Conservation (phyloP, 179 eudicot genomes). For the Corrigiola litoralis region DNA sequence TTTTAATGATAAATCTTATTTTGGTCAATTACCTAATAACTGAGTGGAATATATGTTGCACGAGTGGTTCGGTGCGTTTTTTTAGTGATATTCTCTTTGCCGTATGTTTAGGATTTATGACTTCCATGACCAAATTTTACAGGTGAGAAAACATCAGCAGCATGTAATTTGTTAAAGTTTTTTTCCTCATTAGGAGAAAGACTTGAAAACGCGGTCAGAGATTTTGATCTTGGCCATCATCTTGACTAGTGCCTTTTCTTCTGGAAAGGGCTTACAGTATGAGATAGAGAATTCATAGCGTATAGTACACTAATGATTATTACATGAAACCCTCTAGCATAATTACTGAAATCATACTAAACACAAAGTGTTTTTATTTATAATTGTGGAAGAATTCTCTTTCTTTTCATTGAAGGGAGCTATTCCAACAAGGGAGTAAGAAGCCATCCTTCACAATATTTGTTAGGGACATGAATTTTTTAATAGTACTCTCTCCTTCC, state of each 20-base stretch:
- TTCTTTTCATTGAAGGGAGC: too few species aligned
- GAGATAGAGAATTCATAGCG: too few species aligned
- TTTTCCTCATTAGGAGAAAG: not conserved
- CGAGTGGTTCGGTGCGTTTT: not conserved
- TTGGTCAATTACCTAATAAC: not conserved
- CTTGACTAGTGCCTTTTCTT: slow-evolving; percentile 5
- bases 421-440: too few species aligned
- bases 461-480: too few species aligned
- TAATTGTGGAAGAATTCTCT: too few species aligned
- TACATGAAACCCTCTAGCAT: not conserved
- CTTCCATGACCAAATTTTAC: too few species aligned
- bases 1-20: too few species aligned
- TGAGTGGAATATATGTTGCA: not conserved
- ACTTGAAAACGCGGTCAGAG: slow-evolving; percentile 5
- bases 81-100: not conserved
- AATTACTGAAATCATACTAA: not conserved
- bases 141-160: not conserved
- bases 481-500: too few species aligned
- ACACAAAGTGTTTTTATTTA: too few species aligned
- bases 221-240: slow-evolving; percentile 2
- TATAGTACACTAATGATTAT: slow-evolving; percentile 14
- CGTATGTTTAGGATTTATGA: slow-evolving; percentile 3
- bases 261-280: not conserved
- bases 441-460: too few species aligned
- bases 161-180: not conserved